Percentiles rank a stretch among this genome's conserved stretches.
Conservation (phyloP, 805 yeast genomes). For the Kluyveromyces aestuarii region DNA sequence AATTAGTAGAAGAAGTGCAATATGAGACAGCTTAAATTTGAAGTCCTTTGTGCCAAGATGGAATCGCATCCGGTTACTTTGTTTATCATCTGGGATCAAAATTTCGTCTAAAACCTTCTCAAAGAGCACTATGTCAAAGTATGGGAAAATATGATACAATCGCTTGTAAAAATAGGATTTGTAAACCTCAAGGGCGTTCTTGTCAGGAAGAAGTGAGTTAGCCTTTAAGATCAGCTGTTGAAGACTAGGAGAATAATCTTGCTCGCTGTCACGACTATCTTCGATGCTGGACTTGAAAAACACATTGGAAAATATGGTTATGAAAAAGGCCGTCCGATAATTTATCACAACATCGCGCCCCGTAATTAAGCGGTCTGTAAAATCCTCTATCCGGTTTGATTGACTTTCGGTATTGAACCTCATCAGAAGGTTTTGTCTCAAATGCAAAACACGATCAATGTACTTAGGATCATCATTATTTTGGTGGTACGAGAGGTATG, state of each 20-base stretch:
- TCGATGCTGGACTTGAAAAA: constrained; percentile 2
- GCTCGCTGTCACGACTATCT: not conserved
- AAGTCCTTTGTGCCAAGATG: constrained; percentile 3
- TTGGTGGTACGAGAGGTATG: not conserved
- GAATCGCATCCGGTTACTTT: not conserved
- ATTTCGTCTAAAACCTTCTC: constrained; percentile 4
- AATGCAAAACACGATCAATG: not conserved
- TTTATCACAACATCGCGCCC: constrained; percentile 2
- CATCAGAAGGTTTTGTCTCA: constrained; percentile 1
- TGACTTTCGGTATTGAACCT: not conserved
- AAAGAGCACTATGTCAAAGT: constrained; percentile 2
- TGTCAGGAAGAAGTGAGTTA: constrained; percentile 1
- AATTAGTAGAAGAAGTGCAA: constrained; percentile 4
- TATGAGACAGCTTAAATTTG: constrained; percentile 2
- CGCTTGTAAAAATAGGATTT: constrained; percentile 3
- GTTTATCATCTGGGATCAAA: constrained; percentile 1
- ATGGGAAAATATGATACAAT: constrained; percentile 3
- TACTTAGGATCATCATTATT: constrained; percentile 2
- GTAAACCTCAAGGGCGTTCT: not conserved
- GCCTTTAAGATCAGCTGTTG: not conserved
- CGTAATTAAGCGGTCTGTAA: not conserved
- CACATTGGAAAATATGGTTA: not conserved
- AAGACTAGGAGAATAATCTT: constrained; percentile 2
- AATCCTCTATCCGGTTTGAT: not conserved
- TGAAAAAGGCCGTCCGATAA: constrained; percentile 1